A percentile compares a stretch with the other conserved stretches of the same genome.
phyloP scores from a whole-genome alignment of 2,329 filamentous ascomycete species.

The Onygena corvina region DNA sequence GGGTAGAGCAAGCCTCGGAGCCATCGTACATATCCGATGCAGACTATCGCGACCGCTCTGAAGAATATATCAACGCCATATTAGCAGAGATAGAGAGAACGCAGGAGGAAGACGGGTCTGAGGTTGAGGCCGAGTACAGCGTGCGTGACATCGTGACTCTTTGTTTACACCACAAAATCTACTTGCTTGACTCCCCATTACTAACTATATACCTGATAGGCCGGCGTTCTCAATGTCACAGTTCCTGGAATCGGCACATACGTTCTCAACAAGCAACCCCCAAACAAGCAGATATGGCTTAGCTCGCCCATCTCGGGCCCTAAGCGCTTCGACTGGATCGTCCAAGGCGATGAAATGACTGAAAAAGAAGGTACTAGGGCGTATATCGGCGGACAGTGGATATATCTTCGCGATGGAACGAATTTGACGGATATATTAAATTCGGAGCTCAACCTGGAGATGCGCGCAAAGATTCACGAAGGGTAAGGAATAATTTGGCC shows the following conservation, averaged over 20 bases:
- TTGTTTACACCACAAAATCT: constrained; percentile 10
- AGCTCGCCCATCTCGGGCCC: constrained; percentile 83
- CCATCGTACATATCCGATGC: constrained; percentile 55
- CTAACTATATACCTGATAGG: constrained; percentile 39
- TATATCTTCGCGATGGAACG: constrained; percentile 74
- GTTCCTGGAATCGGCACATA: constrained; percentile 64
- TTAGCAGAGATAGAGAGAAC: constrained; percentile 54
- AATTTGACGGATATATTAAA: constrained; percentile 60
- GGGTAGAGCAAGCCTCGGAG: constrained; percentile 35
- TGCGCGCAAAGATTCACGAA: constrained; percentile 33
- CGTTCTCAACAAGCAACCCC: constrained; percentile 96
- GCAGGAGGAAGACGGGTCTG: constrained; percentile 55
- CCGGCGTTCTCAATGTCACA: constrained; percentile 70
- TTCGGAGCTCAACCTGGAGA: constrained; percentile 60
- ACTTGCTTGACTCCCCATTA: constrained; percentile 2
- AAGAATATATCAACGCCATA: constrained; percentile 57
- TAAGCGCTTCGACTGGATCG: constrained; percentile 85
- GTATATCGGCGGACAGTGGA: constrained; percentile 55
- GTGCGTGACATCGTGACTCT: constrained; percentile 41
- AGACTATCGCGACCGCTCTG: constrained; percentile 66
- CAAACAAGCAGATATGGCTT: constrained; percentile 95
- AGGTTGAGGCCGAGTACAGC: constrained; percentile 79
- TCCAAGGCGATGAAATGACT: constrained; percentile 56
- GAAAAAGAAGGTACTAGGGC: constrained; percentile 61
- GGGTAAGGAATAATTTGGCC: neutral